Conservation (phyloP, 495 filamentous ascomycete genomes). For the Patellaria atrata region DNA sequence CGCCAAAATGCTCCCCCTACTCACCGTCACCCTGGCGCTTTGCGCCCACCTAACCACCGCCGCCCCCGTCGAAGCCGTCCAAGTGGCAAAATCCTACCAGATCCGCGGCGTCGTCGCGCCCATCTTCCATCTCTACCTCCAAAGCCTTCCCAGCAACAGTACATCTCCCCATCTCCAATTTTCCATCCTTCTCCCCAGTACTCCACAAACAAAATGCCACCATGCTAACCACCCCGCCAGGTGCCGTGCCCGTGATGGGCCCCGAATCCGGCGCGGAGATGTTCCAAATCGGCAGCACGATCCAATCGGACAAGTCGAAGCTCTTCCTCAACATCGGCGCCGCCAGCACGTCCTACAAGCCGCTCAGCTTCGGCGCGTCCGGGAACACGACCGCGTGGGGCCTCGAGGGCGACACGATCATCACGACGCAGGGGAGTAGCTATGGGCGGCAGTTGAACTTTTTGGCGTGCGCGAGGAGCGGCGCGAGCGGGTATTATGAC, state of each 20-base stretch:
- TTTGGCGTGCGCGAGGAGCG: constrained; percentile 30
- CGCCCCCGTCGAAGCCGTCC: too few species aligned
- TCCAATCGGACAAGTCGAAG: constrained; percentile 32
- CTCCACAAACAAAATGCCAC: constrained; percentile 15
- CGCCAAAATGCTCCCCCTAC: too few species aligned
- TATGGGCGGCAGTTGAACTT: constrained; percentile 39
- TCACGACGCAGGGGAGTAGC: constrained; percentile 30
- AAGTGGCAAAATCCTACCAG: too few species aligned
- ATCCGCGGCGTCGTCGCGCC: constrained; percentile 31
- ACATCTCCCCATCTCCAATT: not conserved
- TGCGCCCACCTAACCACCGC: too few species aligned
- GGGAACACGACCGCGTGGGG: constrained; percentile 32
- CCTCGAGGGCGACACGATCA: constrained; percentile 40
- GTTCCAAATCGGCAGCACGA: constrained; percentile 34
- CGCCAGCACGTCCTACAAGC: constrained; percentile 34
- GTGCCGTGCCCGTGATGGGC: constrained; percentile 32
- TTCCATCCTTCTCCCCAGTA: constrained; percentile 4
- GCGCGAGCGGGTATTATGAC: constrained; percentile 32
- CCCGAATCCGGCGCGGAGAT: constrained; percentile 31
- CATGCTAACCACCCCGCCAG: constrained; percentile 10
- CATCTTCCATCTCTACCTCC: constrained; percentile 34
- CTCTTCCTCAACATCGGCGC: constrained; percentile 33
- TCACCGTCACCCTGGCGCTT: too few species aligned
- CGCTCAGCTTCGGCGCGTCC: constrained; percentile 28
- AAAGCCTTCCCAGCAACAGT: constrained; percentile 26